Evolutionary conservation across 495 filamentous ascomycete genomes (phyloP).

Genomic region (Aspergillus bridgeri): DNA sequence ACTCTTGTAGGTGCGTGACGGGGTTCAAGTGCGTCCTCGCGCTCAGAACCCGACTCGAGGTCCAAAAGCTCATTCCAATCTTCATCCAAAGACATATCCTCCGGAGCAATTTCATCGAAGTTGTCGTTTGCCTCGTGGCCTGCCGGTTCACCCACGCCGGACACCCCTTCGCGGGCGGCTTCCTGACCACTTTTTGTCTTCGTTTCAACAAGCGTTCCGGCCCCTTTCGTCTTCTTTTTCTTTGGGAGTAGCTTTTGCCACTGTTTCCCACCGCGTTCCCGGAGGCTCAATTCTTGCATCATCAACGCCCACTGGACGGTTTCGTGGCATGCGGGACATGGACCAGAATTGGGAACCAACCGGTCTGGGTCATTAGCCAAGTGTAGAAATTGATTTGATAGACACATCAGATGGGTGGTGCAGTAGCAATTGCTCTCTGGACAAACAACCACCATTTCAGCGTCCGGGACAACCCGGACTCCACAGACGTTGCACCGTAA

Average conservation of each 20-base stretch:
- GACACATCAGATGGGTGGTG: constrained; percentile 71
- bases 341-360: constrained; percentile 65
- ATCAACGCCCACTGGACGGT: constrained; percentile 69
- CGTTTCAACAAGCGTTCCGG: background rate
- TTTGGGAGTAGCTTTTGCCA: constrained; percentile 61
- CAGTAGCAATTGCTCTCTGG: constrained; percentile 61
- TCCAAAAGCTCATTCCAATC: constrained; percentile 34
- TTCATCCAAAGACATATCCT: constrained; percentile 36
- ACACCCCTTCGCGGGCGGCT: constrained; percentile 8
- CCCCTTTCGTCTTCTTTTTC: constrained; percentile 25
- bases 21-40: constrained; percentile 12
- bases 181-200: background rate
- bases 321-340: constrained; percentile 67
- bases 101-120: constrained; percentile 16
- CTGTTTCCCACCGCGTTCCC: constrained; percentile 63
- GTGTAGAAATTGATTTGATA: constrained; percentile 62
- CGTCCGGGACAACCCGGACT: constrained; percentile 39
- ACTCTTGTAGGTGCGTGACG: constrained; percentile 19
- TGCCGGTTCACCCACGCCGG: background rate
- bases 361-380: constrained; percentile 35
- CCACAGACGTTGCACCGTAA: constrained; percentile 64
- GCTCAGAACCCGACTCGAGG: constrained; percentile 36
- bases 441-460: constrained; percentile 65
- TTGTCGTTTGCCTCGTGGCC: constrained; percentile 5
- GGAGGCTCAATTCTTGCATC: constrained; percentile 75